Base-by-base conservation (phyloP, 2,329 filamentous ascomycete species). In the Dactylellina cionopaga region DNA sequence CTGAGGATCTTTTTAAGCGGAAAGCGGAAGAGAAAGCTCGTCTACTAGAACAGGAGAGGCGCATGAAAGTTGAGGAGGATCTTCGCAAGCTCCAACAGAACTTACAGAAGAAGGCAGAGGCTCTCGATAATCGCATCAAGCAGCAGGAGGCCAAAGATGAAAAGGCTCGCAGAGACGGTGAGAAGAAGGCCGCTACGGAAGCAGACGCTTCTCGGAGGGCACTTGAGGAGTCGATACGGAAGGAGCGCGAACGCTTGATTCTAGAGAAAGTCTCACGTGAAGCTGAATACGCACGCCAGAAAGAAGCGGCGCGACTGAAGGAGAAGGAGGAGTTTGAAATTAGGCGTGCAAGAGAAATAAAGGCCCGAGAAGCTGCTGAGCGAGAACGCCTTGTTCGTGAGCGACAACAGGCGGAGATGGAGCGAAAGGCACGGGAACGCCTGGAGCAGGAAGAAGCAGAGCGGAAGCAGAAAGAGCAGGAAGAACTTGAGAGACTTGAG, bases 361-460 rank as follows among this genome's bases (percentile, higher is more conserved):
- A 68, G 24, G 62, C 87, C 83, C 31, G 90, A 90, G 68, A 87
- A 89, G 43, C 79, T 83, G 37, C 81, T 90, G 70, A 84, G 88
- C 7, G 88, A 96, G 78, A 85, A 86, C 75, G 86, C 85, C 73
- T 84, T 83, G 51, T 81, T 84, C 65, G 83, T 84, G 37, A 82
- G 84, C 79, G 84, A 83, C 87, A 95, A 60, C 92, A 96, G 79
- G 84, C 85, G 2, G 92, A 94, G 78, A 95, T 95, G 85, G 97
- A 98, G 84, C 85, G 86, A 75, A 90, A 89, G 77, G 94, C 98
- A 78, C 88, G 88, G 82, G 96, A 96, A 85, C 86, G 87, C 77
- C 84, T 97, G 19, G 75, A 75, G 33, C 78, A 78, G 47, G 62
- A 74, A 29, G 47, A 81, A 80, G 76, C 83, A 81, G 79, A 82